Conservation (phyloP, 2,329 filamentous ascomycete species). For the Beauveria varroae region DNA sequence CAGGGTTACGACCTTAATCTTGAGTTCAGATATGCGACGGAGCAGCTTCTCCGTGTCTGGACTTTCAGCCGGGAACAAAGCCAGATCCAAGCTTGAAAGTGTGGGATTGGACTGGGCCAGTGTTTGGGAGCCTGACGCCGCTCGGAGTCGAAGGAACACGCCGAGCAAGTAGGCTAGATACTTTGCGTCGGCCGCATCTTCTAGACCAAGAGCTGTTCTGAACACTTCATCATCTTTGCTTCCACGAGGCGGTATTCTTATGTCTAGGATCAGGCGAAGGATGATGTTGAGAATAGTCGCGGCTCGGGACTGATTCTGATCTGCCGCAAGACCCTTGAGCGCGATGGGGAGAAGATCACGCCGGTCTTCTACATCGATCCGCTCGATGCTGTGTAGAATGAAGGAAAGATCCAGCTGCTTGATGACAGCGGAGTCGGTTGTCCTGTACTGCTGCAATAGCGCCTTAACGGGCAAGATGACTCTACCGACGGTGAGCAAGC, state of each 20-base stretch:
- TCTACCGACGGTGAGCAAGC: slow-evolving; percentile 22
- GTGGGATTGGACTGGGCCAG: slow-evolving; percentile 28
- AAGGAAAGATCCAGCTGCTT: slow-evolving; percentile 85
- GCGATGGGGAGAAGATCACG: slow-evolving; percentile 60
- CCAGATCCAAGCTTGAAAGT: slow-evolving; percentile 22
- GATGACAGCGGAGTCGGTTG: slow-evolving; percentile 63
- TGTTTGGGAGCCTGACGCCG: slow-evolving; percentile 23
- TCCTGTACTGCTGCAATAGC: slow-evolving; percentile 82
- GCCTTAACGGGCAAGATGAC: slow-evolving; percentile 79
- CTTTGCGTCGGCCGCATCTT: slow-evolving; percentile 57
- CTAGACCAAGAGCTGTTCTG: slow-evolving; percentile 57
- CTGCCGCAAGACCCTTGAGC: slow-evolving; percentile 24
- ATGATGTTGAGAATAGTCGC: slow-evolving; percentile 75
- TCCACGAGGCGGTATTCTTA: slow-evolving; percentile 66
- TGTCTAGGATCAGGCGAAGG: slow-evolving; percentile 64
- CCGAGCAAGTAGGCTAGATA: slow-evolving; percentile 71
- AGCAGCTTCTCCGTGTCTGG: slow-evolving; percentile 57
- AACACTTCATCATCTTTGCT: slow-evolving; percentile 70
- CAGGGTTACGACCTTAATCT: slow-evolving; percentile 56
- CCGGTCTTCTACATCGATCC: slow-evolving; percentile 50
- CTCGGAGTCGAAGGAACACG: slow-evolving; percentile 53
- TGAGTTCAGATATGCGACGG: slow-evolving; percentile 36
- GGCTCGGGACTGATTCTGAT: slow-evolving; percentile 23
- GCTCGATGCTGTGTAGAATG: slow-evolving; percentile 68
- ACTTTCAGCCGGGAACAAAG: slow-evolving; percentile 23